Base-by-base conservation (phyloP, 2,329 filamentous ascomycete species). In the Chrysosporium keratinophilum region DNA sequence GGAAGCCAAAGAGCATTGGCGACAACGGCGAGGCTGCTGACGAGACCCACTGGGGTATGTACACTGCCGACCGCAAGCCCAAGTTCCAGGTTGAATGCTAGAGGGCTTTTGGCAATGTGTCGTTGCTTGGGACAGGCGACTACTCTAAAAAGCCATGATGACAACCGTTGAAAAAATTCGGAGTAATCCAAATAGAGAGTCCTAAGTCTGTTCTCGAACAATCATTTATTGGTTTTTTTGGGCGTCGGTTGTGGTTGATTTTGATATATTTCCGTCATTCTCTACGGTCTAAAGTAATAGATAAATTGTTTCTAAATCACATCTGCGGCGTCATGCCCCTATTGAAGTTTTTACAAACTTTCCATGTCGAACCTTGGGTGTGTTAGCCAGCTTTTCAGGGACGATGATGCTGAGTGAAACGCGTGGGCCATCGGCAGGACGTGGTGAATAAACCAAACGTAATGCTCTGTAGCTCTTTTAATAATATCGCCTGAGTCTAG, bases 1-100 rank as follows among this genome's bases (percentile, higher is more conserved):
- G 81, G 80, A 87, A 87, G 78, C 81, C 83, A 52, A 67, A 74
- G 43, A 78, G 76, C 59, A 69, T 77, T 57, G 83, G 84, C 62
- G 77, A 84, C 64, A 80, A 82, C 62, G 83, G 83, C 58, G 68
- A 77, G 59, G 68, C 72, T 10, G 77, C 75, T 46, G 78, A 83
- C 62, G 83, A 87, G 76, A 82, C 77, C 35, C 77, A 83, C 62
- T 87, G 84, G 84, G 83, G 84, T 62, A 79, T 81, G 41, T 85
- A 82, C 76, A 80, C 75, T 41, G 72, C 75, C 0, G 76, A 82
- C 57, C 74, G 82, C 61, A 73, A 71, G 64, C 55, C 72, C 57
- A 85, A 85, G 74, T 84, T 76, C 65, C 64, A 70, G 51, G 66
- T 75, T 41, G 65, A 69, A 58, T 79, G 77, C 67, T 45, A 52